Evolutionary conservation across 495 filamentous ascomycete genomes (phyloP), one percentile per base, ranked within the genome.

Genomic region (Podospora comata): DNA sequence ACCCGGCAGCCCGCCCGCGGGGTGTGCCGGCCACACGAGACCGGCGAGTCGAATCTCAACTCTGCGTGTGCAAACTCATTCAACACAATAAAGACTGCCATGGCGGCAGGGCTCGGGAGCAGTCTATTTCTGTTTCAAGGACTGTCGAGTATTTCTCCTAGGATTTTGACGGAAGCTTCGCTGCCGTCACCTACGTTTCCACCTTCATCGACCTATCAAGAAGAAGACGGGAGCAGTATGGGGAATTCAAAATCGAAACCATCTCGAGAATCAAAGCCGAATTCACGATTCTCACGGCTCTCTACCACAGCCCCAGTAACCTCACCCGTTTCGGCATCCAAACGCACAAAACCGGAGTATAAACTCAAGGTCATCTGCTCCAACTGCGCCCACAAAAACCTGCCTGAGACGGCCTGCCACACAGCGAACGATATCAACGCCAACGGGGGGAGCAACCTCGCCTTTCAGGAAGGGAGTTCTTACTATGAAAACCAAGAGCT

Each of bases 101-200:
- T 75, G 67, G 71, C 67, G 3, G 69, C 68, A 1, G 72, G 68
- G 4, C 32, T 73, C n/a, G 64, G 67, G 16, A 70, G 48, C 55
- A 71, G 69, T 56, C 56, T 73, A 0, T 72, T 71, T 9, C 30
- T 71, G 0, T 67, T 68, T 53, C 65, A 61, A 15, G 34, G 65
- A 20, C 54, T 71, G 1, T 61, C 65, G 13, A 53, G 15, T 4
- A 66, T 68, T 32, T 63, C 65, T n/a, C 39, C 73, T n/a, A 30
- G 67, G n/a, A 53, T 70, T 53, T 20, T 67, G 11, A 59, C 44
- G 9, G 57, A 68, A 15, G 62, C 69, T 19, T 56, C 62, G 23
- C 56, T 53, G 16, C 32, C 62, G 5, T 39, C 32, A 64, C 27
- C 23, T 20, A 15, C 60, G 18, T 26, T 28, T 34, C 3, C 58